phyloP scores from a whole-genome alignment of 345 rosid genomes.

The Gossypium rotundifolium region DNA sequence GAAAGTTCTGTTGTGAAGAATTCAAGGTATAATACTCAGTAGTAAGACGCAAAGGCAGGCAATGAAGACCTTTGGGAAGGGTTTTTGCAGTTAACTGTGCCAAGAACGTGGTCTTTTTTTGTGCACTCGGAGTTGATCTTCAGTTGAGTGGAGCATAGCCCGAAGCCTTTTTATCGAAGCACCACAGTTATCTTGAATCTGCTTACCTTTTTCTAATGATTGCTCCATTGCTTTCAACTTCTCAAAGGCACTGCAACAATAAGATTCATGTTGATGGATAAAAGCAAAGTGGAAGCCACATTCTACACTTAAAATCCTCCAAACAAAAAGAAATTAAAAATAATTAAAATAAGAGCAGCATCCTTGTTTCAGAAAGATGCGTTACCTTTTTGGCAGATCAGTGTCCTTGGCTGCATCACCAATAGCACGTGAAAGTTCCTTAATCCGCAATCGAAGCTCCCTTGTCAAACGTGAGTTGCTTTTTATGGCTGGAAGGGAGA shows the following conservation, averaged over 20 bases:
- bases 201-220: constrained; percentile 72
- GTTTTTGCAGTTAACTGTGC: constrained; percentile 94
- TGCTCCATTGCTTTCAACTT: constrained; percentile 83
- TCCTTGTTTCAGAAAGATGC: constrained; percentile 8
- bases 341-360: constrained; percentile 8
- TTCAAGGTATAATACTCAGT: constrained; percentile 63
- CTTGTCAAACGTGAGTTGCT: constrained; percentile 59
- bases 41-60: constrained; percentile 92
- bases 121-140: constrained; percentile 92
- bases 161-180: constrained; percentile 77
- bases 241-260: constrained; percentile 50
- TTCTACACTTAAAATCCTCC: not conserved
- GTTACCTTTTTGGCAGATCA: constrained; percentile 73
- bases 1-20: constrained; percentile 59
- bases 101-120: constrained; percentile 86
- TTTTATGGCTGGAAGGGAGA: constrained; percentile 71
- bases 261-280: not conserved
- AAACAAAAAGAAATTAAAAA: not conserved
- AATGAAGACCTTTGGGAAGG: constrained; percentile 94
- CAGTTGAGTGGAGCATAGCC: constrained; percentile 94
- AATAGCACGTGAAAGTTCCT: constrained; percentile 77
- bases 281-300: not conserved
- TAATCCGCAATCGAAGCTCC: constrained; percentile 79
- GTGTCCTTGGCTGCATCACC: constrained; percentile 76
- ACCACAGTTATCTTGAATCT: constrained; percentile 85